Conservation (phyloP, 2,329 filamentous ascomycete species). For the Pseudogymnoascus pannorum region DNA sequence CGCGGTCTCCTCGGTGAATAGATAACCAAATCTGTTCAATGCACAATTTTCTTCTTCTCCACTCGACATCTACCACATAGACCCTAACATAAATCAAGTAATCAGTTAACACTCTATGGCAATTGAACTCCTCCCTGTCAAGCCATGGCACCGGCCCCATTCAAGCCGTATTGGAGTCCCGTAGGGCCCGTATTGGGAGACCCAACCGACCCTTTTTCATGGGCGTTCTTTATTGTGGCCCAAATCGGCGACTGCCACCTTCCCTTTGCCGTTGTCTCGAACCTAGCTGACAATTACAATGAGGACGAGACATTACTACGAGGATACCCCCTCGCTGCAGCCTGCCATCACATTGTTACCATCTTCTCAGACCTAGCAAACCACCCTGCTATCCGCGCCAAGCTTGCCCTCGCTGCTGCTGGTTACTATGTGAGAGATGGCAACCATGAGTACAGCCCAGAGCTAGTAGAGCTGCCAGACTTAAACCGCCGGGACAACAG, state of each 20-base stretch:
- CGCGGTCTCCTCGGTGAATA: too few relatives aligned
- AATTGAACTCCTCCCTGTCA: not conserved
- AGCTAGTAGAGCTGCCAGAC: not conserved
- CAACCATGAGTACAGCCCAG: not conserved
- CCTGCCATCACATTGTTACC: slow-evolving; percentile 18
- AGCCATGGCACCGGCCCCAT: not conserved
- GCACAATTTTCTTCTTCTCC: too few relatives aligned
- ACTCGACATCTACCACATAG: not conserved
- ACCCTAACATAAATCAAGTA: not conserved
- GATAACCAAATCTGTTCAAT: too few relatives aligned
- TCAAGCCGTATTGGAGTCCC: not conserved
- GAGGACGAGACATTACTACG: slow-evolving; percentile 13
- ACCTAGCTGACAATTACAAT: not conserved
- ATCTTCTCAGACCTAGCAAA: slow-evolving; percentile 19
- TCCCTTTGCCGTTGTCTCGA: not conserved
- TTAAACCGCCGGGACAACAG: not conserved
- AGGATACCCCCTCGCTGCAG: slow-evolving; percentile 16
- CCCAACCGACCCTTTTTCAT: not conserved
- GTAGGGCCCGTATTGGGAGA: not conserved
- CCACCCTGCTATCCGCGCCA: slow-evolving; percentile 7
- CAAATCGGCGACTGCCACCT: not conserved
- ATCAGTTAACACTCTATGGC: not conserved
- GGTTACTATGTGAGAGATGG: slow-evolving; percentile 12
- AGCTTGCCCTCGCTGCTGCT: slow-evolving; percentile 15
- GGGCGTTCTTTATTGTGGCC: not conserved